Conservation (phyloP, 2,329 filamentous ascomycete genomes). For the Fusarium sp. region DNA sequence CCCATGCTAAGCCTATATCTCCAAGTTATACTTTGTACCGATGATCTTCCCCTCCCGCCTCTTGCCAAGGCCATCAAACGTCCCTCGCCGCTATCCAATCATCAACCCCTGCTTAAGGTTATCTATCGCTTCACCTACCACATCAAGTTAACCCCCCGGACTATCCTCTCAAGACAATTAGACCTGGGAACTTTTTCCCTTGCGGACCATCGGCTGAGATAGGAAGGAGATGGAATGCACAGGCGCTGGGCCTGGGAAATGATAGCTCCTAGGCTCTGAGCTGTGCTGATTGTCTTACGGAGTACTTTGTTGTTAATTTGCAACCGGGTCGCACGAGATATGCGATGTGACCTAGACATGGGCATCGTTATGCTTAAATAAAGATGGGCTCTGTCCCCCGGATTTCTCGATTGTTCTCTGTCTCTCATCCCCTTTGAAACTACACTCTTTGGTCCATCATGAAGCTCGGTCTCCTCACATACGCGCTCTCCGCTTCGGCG, state of each 20-base stretch:
- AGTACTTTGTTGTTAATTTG: background rate
- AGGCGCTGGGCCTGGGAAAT: background rate
- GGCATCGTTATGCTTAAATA: slow-evolving; percentile 27
- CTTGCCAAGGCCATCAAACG: slow-evolving; percentile 28
- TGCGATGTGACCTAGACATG: background rate
- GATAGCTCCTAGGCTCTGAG: background rate
- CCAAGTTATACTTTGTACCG: background rate
- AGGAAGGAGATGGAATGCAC: slow-evolving; percentile 34
- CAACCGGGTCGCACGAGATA: slow-evolving; percentile 1
- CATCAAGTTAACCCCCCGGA: slow-evolving; percentile 21
- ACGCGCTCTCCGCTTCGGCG: slow-evolving; percentile 46
- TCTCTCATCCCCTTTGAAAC: background rate
- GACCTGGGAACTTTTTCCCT: slow-evolving; percentile 17
- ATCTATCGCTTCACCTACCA: slow-evolving; percentile 38
- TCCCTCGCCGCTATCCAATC: slow-evolving; percentile 32
- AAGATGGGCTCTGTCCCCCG: slow-evolving; percentile 11
- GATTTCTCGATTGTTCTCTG: background rate
- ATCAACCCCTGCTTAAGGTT: slow-evolving; percentile 10
- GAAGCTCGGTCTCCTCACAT: slow-evolving; percentile 47
- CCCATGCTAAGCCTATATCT: background rate
- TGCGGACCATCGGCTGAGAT: slow-evolving; percentile 29
- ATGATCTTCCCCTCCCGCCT: slow-evolving; percentile 1
- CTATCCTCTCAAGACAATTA: background rate
- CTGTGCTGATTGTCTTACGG: background rate
- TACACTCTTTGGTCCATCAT: slow-evolving; percentile 36